phyloP scores from a whole-genome alignment of 192 early-diverging fungal species.

The Umbelopsis vinacea region DNA sequence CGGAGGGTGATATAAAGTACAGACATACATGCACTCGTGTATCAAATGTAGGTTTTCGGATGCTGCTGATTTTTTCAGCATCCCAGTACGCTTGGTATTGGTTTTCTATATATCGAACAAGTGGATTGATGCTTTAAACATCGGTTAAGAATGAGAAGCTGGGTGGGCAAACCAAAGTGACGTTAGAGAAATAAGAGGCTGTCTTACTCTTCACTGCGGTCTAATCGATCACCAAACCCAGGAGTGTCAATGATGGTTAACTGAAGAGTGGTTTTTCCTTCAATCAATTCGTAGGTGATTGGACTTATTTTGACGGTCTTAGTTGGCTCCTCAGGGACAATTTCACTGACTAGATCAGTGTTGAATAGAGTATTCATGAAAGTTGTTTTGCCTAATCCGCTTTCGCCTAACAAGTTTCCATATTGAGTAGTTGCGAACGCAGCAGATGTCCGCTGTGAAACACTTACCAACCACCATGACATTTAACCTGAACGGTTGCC shows the following conservation, averaged over 20 bases:
- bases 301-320: constrained; percentile 91
- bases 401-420: constrained; percentile 74
- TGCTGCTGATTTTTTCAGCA: constrained; percentile 75
- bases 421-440: constrained; percentile 1
- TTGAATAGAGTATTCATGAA: constrained; percentile 99
- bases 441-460: not conserved
- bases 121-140: constrained; percentile 77
- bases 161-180: constrained; percentile 45
- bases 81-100: constrained; percentile 91
- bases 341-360: constrained; percentile 79
- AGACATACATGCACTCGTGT: constrained; percentile 94
- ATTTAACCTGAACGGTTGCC: constrained; percentile 85
- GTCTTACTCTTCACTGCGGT: constrained; percentile 76
- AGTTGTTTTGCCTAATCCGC: constrained; percentile 98
- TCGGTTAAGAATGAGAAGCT: not conserved
- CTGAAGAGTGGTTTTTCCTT: constrained; percentile 89
- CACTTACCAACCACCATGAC: constrained; percentile 91
- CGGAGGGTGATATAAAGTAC: constrained; percentile 97
- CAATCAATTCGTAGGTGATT: constrained; percentile 83
- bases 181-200: constrained; percentile 50
- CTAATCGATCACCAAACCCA: constrained; percentile 88
- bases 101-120: constrained; percentile 95
- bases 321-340: constrained; percentile 56
- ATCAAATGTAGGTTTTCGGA: constrained; percentile 81
- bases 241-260: constrained; percentile 92